Conservation (phyloP, 1,284 basidiomycete genomes). For the Neotropicomus parvogracilis region DNA sequence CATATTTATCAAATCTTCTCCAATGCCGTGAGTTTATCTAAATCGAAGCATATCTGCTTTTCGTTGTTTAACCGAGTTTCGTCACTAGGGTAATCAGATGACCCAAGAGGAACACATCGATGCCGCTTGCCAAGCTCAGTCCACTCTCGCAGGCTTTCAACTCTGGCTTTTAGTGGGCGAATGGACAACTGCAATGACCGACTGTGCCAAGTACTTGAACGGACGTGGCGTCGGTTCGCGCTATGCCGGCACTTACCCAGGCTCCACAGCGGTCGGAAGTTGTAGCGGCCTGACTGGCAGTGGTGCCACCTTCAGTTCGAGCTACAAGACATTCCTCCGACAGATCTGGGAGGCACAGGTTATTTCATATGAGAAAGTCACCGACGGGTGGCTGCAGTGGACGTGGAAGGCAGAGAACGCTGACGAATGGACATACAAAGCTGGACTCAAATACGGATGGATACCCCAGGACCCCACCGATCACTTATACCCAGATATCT, state of each 20-base stretch:
- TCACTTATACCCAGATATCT: conserved; percentile 50
- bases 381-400: conserved; percentile 73
- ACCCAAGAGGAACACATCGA: conserved; percentile 60
- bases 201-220: conserved; percentile 82
- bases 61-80: not conserved
- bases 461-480: conserved; percentile 66
- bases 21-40: conserved; percentile 41
- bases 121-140: conserved; percentile 54
- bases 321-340: conserved; percentile 81
- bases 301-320: conserved; percentile 65
- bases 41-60: not conserved
- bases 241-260: conserved; percentile 76
- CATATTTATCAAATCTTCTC: conserved; percentile 83
- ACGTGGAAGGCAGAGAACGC: conserved; percentile 68
- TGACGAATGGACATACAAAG: conserved; percentile 76
- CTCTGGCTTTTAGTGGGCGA: conserved; percentile 82
- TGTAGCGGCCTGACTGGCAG: conserved; percentile 74
- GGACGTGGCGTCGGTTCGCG: conserved; percentile 68
- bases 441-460: conserved; percentile 77
- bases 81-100: conserved; percentile 51
- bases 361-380: conserved; percentile 55
- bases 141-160: conserved; percentile 50
- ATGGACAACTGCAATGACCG: conserved; percentile 80
- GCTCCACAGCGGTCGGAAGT: conserved; percentile 63
- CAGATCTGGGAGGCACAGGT: conserved; percentile 85